These are phyloP conservation scores for Metarhizium album DNA, from an alignment of 2,329 filamentous ascomycete genomes.

Conservation along the genomic window DNA sequence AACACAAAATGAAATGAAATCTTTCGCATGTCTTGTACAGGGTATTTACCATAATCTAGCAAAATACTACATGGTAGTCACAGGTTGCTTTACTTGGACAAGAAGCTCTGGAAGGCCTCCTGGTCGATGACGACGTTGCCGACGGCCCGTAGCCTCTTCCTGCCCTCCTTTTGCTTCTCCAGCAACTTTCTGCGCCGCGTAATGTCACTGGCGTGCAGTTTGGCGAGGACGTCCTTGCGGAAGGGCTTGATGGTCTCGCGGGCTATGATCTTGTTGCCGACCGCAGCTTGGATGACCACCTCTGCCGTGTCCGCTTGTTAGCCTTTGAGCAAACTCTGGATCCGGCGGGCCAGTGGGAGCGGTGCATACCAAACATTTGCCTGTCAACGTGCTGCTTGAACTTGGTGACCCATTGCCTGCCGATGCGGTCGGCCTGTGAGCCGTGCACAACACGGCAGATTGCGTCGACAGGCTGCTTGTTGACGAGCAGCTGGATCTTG, in stretches of 20 bases:
- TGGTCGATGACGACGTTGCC: constrained; percentile 96
- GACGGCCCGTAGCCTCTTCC: constrained; percentile 73
- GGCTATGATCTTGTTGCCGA: constrained; percentile 73
- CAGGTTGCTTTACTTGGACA: constrained; percentile 54
- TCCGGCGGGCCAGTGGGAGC: not conserved
- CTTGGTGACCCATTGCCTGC: constrained; percentile 80
- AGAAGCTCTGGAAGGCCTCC: constrained; percentile 86
- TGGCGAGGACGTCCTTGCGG: constrained; percentile 86
- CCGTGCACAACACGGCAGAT: constrained; percentile 82
- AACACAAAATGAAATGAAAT: too few species aligned
- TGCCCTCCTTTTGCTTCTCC: constrained; percentile 93
- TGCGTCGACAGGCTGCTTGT: constrained; percentile 86
- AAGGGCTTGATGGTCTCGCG: constrained; percentile 95
- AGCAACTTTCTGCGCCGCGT: constrained; percentile 73
- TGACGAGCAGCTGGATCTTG: constrained; percentile 88
- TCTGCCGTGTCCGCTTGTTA: constrained; percentile 44
- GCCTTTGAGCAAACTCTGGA: not conserved
- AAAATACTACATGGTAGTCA: not conserved
- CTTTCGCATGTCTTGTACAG: not conserved
- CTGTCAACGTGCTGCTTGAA: constrained; percentile 96
- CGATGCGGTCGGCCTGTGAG: constrained; percentile 71
- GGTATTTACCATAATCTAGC: constrained; percentile 5
- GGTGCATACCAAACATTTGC: constrained; percentile 65
- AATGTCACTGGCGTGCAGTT: constrained; percentile 86
- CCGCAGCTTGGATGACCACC: constrained; percentile 84